phyloP scores from a whole-genome alignment of 2,329 filamentous ascomycete species.

The Microcyclosporella mali region DNA sequence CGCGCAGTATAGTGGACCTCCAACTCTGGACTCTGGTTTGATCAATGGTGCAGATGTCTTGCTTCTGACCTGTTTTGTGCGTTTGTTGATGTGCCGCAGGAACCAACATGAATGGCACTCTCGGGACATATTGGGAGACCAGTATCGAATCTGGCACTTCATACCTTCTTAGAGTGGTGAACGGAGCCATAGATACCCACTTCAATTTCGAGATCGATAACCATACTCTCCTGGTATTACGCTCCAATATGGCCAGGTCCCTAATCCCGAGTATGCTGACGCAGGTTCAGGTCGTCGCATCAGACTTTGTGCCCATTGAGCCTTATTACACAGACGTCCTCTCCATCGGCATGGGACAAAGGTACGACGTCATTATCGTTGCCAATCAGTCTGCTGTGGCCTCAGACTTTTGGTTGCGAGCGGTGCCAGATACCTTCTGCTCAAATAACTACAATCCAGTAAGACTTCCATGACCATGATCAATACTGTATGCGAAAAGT shows the following conservation, averaged over 20 bases:
- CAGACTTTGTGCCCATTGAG: constrained; percentile 39
- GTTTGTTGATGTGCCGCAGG: constrained; percentile 31
- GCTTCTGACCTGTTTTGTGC: too few species aligned
- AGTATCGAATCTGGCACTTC: constrained; percentile 34
- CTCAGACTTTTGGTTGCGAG: constrained; percentile 31
- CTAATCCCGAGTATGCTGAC: too few species aligned
- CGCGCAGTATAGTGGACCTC: constrained; percentile 22
- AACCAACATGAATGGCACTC: constrained; percentile 23
- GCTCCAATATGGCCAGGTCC: too few species aligned
- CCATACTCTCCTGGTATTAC: constrained; percentile 30
- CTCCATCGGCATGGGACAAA: constrained; percentile 33
- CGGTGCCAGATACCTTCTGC: constrained; percentile 37
- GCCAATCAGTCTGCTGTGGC: constrained; percentile 26
- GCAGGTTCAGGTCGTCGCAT: constrained; percentile 36
- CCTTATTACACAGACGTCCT: constrained; percentile 36
- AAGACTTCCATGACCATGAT: too few species aligned
- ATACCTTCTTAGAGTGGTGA: constrained; percentile 40
- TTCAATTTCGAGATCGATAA: constrained; percentile 35
- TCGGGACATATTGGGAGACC: constrained; percentile 21
- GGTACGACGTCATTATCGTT: constrained; percentile 31
- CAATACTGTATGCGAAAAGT: too few species aligned
- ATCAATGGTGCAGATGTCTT: constrained; percentile 31
- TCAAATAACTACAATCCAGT: constrained; percentile 31
- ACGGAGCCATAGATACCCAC: constrained; percentile 34
- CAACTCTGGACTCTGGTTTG: constrained; percentile 39